Conservation (phyloP, 352 stramenopile genomes). For the Phytophthora idaei region DNA sequence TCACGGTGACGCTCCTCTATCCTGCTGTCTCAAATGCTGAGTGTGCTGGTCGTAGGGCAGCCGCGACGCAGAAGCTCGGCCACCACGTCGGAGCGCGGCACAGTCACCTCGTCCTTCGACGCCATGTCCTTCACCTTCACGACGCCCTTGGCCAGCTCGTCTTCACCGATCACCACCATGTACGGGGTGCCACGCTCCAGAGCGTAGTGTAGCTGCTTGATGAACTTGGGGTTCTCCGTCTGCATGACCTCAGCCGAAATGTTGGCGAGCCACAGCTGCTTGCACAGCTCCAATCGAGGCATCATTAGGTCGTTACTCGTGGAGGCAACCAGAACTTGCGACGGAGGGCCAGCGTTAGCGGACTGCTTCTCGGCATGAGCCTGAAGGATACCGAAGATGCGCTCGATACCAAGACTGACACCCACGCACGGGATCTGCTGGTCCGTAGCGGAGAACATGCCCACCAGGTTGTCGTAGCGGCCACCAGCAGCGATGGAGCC, state of each 20-base stretch:
- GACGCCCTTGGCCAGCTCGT: slow-evolving; percentile 93
- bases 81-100: slow-evolving; percentile 75
- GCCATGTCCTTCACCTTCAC: slow-evolving; percentile 98
- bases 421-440: slow-evolving; percentile 98
- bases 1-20: slow-evolving; percentile 20
- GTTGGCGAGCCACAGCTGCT: slow-evolving; percentile 89
- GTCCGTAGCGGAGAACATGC: slow-evolving; percentile 95
- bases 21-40: slow-evolving; percentile 56
- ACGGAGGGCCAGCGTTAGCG: slow-evolving; percentile 38
- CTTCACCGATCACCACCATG: slow-evolving; percentile 97
- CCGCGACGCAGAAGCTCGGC: slow-evolving; percentile 71
- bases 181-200: slow-evolving; percentile 95
- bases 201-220: slow-evolving; percentile 96
- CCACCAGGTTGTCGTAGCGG: slow-evolving; percentile 98
- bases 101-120: slow-evolving; percentile 91
- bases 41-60: slow-evolving; percentile 70
- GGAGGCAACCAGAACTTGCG: slow-evolving; percentile 95
- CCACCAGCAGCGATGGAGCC: slow-evolving; percentile 97
- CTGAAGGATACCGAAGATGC: slow-evolving; percentile 99
- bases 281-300: slow-evolving; percentile 75
- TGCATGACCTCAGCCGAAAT: slow-evolving; percentile 97
- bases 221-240: slow-evolving; percentile 97
- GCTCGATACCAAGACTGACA: slow-evolving; percentile 98
- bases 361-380: slow-evolving; percentile 81
- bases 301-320: slow-evolving; percentile 78